Conservation (phyloP, 1,284 basidiomycete species). For the Somion occarium region DNA sequence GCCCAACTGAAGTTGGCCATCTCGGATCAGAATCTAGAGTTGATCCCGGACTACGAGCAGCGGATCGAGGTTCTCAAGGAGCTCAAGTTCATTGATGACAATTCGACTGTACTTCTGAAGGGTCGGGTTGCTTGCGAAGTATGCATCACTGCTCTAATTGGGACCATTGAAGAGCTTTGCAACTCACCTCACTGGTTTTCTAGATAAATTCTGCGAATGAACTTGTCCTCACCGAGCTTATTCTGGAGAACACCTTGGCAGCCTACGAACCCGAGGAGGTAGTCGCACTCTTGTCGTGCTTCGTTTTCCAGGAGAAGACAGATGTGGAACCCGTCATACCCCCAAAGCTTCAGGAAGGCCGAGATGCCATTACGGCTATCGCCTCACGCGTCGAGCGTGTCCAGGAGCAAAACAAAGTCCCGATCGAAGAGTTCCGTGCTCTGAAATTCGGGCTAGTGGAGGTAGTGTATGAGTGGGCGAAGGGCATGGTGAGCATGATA, state of each 20-base stretch:
- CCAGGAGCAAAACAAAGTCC: slow-evolving; percentile 78
- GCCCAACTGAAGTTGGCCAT: slow-evolving; percentile 73
- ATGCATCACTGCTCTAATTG: slow-evolving; percentile 15
- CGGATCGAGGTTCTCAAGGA: slow-evolving; percentile 89
- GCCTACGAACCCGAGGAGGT: slow-evolving; percentile 92
- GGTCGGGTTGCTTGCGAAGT: slow-evolving; percentile 98
- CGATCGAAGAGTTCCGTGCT: slow-evolving; percentile 71
- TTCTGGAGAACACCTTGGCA: slow-evolving; percentile 92
- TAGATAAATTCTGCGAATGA: slow-evolving; percentile 98
- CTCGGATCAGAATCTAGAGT: slow-evolving; percentile 95
- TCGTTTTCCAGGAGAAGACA: slow-evolving; percentile 97
- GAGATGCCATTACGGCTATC: slow-evolving; percentile 75
- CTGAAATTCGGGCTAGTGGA: slow-evolving; percentile 91
- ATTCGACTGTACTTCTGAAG: slow-evolving; percentile 92
- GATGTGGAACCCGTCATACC: slow-evolving; percentile 81
- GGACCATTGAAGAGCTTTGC: slow-evolving; percentile 1
- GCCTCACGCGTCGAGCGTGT: slow-evolving; percentile 80
- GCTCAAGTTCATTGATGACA: slow-evolving; percentile 89
- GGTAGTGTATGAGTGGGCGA: slow-evolving; percentile 98
- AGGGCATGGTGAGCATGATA: slow-evolving; percentile 76
- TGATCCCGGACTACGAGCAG: slow-evolving; percentile 97
- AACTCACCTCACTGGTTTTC: background rate
- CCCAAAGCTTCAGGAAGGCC: slow-evolving; percentile 74
- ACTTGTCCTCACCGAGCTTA: slow-evolving; percentile 93
- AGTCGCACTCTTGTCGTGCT: slow-evolving; percentile 94